Evolutionary conservation across 805 yeast genomes (phyloP), one percentile per base, ranked within the genome.

Genomic region (Ogataea nakhonphanomensis): DNA sequence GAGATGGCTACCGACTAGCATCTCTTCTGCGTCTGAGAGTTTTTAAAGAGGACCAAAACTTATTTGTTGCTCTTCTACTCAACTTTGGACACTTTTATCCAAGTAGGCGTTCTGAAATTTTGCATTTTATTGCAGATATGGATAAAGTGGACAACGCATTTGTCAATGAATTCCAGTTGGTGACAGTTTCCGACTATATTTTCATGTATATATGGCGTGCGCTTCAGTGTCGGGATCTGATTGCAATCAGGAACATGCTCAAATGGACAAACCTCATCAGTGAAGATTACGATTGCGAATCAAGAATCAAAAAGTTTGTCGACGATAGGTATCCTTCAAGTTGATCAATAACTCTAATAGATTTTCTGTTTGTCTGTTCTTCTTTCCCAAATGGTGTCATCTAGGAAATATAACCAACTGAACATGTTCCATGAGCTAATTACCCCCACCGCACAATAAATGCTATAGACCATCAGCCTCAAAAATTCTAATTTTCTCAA

Each of bases 371-470:
- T 30, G 7, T 21, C 35, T 8, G 35, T 26, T 25, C 50, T 51
- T 8, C 39, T 10, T 23, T 50, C 66, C 88, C 89, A 82, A 3
- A 84, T 67, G 5, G 76, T 70, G 53, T 88, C 95, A 57, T 84
- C 90, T 40, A 86, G 79, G 59, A 88, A 86, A 57, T 86, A 90
- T 39, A 85, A 65, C 96, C 96, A 90, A 45, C 85, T 79, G 50
- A 89, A 75, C 7, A 95, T 93, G 48, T 83, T 74, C 95, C 96
- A 93, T 35, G 95, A 78, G 32, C 86, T 72, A 7, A 90, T 69
- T 6, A 93, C 79, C 3, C 99, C 99, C 12, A 86, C 45, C 0
- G 87, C 78, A 61, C 97, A 87, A 63, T 91, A 91, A 6, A 87
- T 81, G 48, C 96, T 86, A 42, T 87, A 76, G 8, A 79, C 65